Evolutionary conservation across 2,329 filamentous ascomycete genomes (phyloP), one percentile per base, ranked within the genome.

Genomic region (Chaetomiaceae sp.): DNA sequence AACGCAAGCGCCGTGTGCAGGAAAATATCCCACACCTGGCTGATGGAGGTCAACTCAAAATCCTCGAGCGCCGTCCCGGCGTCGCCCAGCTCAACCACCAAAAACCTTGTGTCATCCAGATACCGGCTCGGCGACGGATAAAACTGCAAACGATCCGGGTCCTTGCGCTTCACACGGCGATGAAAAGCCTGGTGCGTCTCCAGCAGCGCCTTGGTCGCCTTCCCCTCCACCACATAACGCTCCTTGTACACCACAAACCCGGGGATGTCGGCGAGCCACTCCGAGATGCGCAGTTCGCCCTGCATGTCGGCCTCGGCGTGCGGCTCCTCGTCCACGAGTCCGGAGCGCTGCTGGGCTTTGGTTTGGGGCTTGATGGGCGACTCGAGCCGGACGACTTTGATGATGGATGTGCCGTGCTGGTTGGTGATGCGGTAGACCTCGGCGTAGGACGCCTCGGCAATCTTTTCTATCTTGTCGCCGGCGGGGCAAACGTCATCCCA

Each of bases 171-270:
- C 64, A 75, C 68, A 53, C 73, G 75, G 55, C 74, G 74, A 36
- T 83, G 79, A 50, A 82, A 84, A 3, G 66, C 64, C 60, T 82
- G 80, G 57, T 83, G 82, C n/a, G 83, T 84, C 58, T 82, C 76
- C 1, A 83, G 70, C 25, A 85, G 67, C 15, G 73, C 72, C 46
- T 71, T 73, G 4, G 80, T 75, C 0, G 80, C 73, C 56, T 76
- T 78, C 0, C 83, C 83, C 60, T 75, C 70, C 1, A 85, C 78
- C 27, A 85, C 68, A 53, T 84, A 83, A 7, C 79, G 73, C 63
- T 84, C 81, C 66, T 85, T 86, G 70, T 85, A 85, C 17, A 82
- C 74, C 29, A 85, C 81, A 56, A 85, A 86, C 0, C 83, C 83
- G 0, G 82, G 82, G 12, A 85, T 78, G 55, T 83, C 81, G 17